Evolutionary conservation across 257 asterid species (phyloP), one percentile per base, ranked within the genome.

Genomic region (Oldenlandia corymbosa): DNA sequence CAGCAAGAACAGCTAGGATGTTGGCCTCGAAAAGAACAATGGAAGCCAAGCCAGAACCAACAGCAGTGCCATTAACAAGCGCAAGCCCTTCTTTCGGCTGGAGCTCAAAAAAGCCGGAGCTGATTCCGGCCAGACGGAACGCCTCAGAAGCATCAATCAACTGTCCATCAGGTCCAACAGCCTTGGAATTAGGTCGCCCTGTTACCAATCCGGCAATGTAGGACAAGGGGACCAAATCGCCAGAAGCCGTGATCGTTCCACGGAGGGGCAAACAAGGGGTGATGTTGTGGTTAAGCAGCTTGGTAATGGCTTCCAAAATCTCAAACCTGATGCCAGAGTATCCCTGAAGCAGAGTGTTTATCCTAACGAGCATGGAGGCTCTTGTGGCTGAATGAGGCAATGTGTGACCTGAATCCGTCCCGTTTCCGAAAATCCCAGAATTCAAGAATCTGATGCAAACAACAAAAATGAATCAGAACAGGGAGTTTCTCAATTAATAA

Each of bases 11-110:
- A 6, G 67, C 78, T 7, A 73, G 73, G 27, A 68, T 55, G 30
- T 73, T 73, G 10, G 78, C 73, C 21, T 73, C 78, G 24, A 67
- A 73, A 16, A 73, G 67, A 28, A 73, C 78, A 43, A 73, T 56
- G 11, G 78, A 73, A 21, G 78, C 78, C 70, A 73, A 55, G 5
- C 70, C 78, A 49, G 78, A 73, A 24, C 78, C 78, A 39, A 73
- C 78, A 16, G 78, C 78, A 16, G 78, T 73, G 42, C 78, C 78
- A 57, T 73, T 73, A 20, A 73, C 78, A 7, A 73, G 50, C 10
- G 75, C 75, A n/a, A 73, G 73, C 1, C 78, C 78, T 62, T 73
- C 78, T 30, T 73, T 73, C 0, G 78, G 70, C 70, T 73, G 73
- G 26, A 62, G 62, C 8, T 73, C 73, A 7, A 73, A 73, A 32